Evolutionary conservation across 1,139 yeast genomes (phyloP).

Genomic region (Pichia kudriavzevii): DNA sequence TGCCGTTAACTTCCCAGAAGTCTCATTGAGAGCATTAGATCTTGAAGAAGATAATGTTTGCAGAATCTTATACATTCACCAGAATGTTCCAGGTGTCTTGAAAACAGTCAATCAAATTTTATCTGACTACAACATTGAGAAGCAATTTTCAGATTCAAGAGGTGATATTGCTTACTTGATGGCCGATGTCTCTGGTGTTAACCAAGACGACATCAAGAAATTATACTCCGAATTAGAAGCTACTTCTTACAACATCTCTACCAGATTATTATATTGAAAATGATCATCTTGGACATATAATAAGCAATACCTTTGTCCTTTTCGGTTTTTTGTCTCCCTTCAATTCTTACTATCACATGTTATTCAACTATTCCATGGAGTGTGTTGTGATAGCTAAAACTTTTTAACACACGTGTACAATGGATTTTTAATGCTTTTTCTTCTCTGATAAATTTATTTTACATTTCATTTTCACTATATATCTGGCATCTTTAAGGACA

Average conservation of each 20-base stretch:
- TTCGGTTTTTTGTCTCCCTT: neutral
- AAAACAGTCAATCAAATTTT: conserved; percentile 94
- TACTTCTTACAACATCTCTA: conserved; percentile 86
- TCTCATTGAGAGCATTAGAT: conserved; percentile 79
- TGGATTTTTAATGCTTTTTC: conserved; percentile 4
- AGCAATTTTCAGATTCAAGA: conserved; percentile 92
- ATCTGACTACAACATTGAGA: conserved; percentile 92
- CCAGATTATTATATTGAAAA: conserved; percentile 73
- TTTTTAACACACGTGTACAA: conserved; percentile 1
- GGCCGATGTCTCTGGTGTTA: conserved; percentile 94
- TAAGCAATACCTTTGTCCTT: neutral
- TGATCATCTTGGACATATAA: neutral
- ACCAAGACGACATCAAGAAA: conserved; percentile 70
- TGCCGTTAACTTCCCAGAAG: conserved; percentile 99
- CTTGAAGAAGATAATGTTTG: conserved; percentile 83
- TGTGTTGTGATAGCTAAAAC: neutral
- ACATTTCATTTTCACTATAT: neutral
- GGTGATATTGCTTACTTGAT: conserved; percentile 95
- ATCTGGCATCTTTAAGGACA: conserved; percentile 1
- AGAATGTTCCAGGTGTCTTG: conserved; percentile 98
- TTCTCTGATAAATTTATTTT: neutral
- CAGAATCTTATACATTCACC: conserved; percentile 92
- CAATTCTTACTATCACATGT: neutral
- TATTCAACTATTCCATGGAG: neutral
- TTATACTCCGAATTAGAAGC: conserved; percentile 81